A percentile compares a stretch with the other conserved stretches of the same genome.
Conservation (phyloP, 495 filamentous ascomycete genomes). For the Neurospora hispaniola region DNA sequence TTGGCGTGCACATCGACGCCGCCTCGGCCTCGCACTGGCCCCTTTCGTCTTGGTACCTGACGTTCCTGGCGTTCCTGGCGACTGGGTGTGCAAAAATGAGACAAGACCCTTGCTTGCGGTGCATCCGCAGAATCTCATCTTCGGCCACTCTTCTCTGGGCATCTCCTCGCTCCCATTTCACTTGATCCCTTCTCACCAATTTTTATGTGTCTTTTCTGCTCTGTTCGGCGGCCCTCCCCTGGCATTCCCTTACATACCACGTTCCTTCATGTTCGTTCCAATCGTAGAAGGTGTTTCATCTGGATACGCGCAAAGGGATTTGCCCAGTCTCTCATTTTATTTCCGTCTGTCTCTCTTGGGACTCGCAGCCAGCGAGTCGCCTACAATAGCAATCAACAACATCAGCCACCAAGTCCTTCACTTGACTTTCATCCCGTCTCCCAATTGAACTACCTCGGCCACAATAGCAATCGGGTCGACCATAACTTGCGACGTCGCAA, state of each 20-base stretch:
- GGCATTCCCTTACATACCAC: not conserved
- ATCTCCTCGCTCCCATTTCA: not conserved
- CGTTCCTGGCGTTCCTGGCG: not conserved
- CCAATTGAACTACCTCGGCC: not conserved
- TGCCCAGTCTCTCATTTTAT: not conserved
- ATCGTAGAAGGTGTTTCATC: not conserved
- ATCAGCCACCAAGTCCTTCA: not conserved
- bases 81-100: no score
- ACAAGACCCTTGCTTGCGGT: not conserved
- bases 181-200: not conserved
- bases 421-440: not conserved
- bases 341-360: not conserved
- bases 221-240: not conserved
- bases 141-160: not conserved
- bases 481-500: not conserved
- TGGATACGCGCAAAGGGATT: not conserved
- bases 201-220: not conserved
- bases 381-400: not conserved
- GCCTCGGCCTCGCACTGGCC: not conserved
- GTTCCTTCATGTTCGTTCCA: not conserved
- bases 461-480: not conserved
- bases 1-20: not conserved
- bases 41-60: not conserved
- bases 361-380: not conserved
- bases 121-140: not conserved